These are phyloP conservation scores for Jackrogersella multiformis DNA, from an alignment of 495 filamentous ascomycete genomes.

Conservation along the genomic window DNA sequence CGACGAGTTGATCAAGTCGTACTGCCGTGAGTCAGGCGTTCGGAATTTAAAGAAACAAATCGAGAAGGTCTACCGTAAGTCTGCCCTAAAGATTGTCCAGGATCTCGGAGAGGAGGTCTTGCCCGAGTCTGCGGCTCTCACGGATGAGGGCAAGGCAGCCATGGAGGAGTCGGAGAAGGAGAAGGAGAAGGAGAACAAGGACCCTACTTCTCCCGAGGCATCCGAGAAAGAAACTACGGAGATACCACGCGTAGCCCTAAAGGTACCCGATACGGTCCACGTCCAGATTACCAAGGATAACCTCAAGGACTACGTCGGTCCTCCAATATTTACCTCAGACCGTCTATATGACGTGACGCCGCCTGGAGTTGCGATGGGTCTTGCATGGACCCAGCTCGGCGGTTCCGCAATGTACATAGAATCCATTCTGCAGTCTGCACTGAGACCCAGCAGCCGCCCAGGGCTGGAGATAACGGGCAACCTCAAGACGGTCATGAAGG, in stretches of 20 bases:
- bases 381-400: conserved; percentile 98
- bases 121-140: conserved; percentile 83
- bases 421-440: conserved; percentile 86
- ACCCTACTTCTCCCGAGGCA: conserved; percentile 39
- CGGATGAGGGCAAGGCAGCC: conserved; percentile 87
- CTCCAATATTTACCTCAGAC: conserved; percentile 94
- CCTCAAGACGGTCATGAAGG: conserved; percentile 97
- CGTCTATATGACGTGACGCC: conserved; percentile 94
- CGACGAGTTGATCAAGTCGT: conserved; percentile 96
- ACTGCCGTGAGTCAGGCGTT: conserved; percentile 96
- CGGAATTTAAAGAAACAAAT: conserved; percentile 99
- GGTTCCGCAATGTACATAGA: conserved; percentile 97
- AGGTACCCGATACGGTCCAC: conserved; percentile 87
- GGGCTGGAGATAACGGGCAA: conserved; percentile 92
- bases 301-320: conserved; percentile 96
- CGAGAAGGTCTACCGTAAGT: conserved; percentile 98
- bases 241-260: conserved; percentile 78
- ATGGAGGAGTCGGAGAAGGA: conserved; percentile 68
- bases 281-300: conserved; percentile 89
- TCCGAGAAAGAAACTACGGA: conserved; percentile 59
- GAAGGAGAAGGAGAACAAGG: conserved; percentile 40
- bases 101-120: conserved; percentile 90
- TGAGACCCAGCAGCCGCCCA: conserved; percentile 74
- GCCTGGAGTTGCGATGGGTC: conserved; percentile 97
- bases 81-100: conserved; percentile 94